Percentiles rank a stretch among this genome's conserved stretches.
phyloP scores from a whole-genome alignment of 768 basidiomycete genomes.

The Glaciozyma martinii region DNA sequence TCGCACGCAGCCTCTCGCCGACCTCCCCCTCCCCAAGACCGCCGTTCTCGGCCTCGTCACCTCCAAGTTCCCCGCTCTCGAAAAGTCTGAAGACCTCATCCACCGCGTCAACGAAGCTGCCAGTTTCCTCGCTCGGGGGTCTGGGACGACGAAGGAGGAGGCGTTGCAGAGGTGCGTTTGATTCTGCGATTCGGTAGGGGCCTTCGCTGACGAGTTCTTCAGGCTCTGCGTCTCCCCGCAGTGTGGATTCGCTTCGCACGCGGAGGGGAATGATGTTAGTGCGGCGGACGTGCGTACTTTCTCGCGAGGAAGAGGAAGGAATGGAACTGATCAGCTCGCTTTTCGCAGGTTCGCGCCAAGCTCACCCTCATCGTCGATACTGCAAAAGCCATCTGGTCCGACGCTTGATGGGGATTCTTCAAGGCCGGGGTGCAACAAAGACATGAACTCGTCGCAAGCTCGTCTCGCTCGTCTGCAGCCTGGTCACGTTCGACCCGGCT shows the following conservation, averaged over 20 bases:
- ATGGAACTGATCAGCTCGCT: not conserved
- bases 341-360: constrained; percentile 23
- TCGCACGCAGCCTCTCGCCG: constrained; percentile 29
- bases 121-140: constrained; percentile 46
- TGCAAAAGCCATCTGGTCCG: constrained; percentile 13
- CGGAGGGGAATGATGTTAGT: constrained; percentile 52
- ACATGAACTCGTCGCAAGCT: no score
- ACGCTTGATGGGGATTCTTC: constrained; percentile 5
- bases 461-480: no score
- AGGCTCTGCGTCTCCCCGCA: constrained; percentile 52
- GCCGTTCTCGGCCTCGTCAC: constrained; percentile 36
- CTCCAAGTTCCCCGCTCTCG: constrained; percentile 44
- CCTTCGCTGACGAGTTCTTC: not conserved
- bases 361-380: constrained; percentile 11
- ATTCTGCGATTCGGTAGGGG: not conserved
- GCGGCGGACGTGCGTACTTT: constrained; percentile 9
- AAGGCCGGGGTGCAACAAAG: no score
- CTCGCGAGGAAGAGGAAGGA: not conserved
- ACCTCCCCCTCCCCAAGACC: constrained; percentile 34
- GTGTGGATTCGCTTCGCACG: constrained; percentile 56
- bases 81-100: constrained; percentile 48
- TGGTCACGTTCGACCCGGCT: no score
- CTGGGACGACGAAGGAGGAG: constrained; percentile 44
- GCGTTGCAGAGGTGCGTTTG: constrained; percentile 46
- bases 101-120: constrained; percentile 51